Evolutionary conservation across 768 basidiomycete species (phyloP).

Genomic region (Mycena leptocephala): DNA sequence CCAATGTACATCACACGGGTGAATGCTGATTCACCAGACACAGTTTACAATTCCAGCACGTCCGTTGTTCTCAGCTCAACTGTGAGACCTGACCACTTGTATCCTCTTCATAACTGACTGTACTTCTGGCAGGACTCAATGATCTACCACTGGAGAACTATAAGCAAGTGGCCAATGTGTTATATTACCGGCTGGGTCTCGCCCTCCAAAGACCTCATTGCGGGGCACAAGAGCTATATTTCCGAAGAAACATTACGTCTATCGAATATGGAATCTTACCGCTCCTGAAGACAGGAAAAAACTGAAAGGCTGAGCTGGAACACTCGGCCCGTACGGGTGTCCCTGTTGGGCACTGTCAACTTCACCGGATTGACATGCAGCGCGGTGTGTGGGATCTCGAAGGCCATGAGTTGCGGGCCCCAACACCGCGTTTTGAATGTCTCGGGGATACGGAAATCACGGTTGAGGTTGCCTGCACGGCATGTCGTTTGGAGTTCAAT

Average conservation of each 20-base stretch:
- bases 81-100: not conserved
- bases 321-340: not conserved
- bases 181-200: conserved; percentile 32
- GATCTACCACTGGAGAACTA: conserved; percentile 24
- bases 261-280: conserved; percentile 38
- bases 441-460: conserved; percentile 8
- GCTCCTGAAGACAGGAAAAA: not conserved
- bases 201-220: conserved; percentile 2
- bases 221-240: no score
- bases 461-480: conserved; percentile 32
- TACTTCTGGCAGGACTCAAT: conserved; percentile 29
- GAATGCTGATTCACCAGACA: conserved; percentile 23
- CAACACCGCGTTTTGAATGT: conserved; percentile 7
- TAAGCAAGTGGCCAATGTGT: conserved; percentile 20
- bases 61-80: conserved; percentile 25
- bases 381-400: not conserved
- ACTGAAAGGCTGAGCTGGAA: conserved; percentile 1
- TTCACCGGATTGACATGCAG: not conserved
- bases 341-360: conserved; percentile 7
- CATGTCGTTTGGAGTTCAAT: conserved; percentile 31
- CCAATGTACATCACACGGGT: conserved; percentile 14
- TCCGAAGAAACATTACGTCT: conserved; percentile 23
- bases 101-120: not conserved
- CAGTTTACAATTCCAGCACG: not conserved
- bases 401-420: not conserved